Conservation (phyloP, 495 filamentous ascomycete genomes). For the Umbilicaria muhlenbergii region DNA sequence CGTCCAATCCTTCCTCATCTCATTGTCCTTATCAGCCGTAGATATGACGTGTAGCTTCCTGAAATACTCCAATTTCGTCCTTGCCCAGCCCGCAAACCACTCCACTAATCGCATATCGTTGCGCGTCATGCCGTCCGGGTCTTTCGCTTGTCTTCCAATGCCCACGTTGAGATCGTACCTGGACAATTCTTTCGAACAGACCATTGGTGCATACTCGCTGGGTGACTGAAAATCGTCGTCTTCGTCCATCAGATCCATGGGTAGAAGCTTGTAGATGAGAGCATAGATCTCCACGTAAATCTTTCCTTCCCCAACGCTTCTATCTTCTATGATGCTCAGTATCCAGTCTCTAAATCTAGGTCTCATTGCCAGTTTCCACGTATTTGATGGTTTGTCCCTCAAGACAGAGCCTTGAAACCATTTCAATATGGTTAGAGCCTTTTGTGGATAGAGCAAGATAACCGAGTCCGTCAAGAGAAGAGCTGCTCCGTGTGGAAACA, state of each 20-base stretch:
- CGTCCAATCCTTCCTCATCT: not conserved
- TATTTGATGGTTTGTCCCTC: conserved; percentile 14
- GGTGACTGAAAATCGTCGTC: conserved; percentile 5
- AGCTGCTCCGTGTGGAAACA: conserved; percentile 42
- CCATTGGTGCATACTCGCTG: conserved; percentile 4
- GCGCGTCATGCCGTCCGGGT: conserved; percentile 3
- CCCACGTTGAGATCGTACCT: conserved; percentile 1
- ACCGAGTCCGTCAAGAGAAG: conserved; percentile 52
- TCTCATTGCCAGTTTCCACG: conserved; percentile 25
- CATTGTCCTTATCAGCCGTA: not conserved
- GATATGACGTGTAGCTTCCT: conserved; percentile 14
- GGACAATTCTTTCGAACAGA: not conserved
- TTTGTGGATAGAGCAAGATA: conserved; percentile 32
- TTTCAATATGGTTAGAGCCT: conserved; percentile 32
- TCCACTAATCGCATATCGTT: conserved; percentile 26
- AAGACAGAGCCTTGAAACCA: conserved; percentile 32
- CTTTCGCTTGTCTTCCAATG: not conserved
- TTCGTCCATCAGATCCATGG: not conserved
- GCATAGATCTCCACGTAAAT: conserved; percentile 6
- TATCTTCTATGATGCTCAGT: conserved; percentile 4
- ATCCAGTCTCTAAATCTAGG: conserved; percentile 28
- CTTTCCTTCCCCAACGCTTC: not conserved
- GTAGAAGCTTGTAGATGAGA: conserved; percentile 4
- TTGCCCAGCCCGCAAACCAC: conserved; percentile 29
- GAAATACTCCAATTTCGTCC: conserved; percentile 21